Evolutionary conservation across 495 filamentous ascomycete genomes (phyloP).

Genomic region (Podospora conica): DNA sequence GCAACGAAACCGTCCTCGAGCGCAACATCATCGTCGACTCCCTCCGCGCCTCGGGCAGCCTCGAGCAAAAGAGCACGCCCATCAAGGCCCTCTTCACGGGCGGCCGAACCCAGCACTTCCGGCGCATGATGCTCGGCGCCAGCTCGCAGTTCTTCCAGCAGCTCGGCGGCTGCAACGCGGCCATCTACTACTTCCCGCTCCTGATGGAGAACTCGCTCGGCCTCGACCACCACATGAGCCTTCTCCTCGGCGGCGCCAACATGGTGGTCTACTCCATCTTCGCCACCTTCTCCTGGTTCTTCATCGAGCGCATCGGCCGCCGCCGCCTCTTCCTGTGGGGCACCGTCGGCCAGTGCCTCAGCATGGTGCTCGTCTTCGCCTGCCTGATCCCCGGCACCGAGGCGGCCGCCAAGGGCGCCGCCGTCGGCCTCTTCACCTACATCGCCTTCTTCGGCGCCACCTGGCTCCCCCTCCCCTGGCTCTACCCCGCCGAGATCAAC

Average conservation of each 20-base stretch:
- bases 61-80: constrained; percentile 47
- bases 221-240: constrained; percentile 50
- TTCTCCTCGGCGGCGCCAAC: constrained; percentile 73
- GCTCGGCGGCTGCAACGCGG: constrained; percentile 67
- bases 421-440: constrained; percentile 72
- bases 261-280: constrained; percentile 75
- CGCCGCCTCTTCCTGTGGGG: constrained; percentile 67
- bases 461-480: constrained; percentile 65
- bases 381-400: constrained; percentile 57
- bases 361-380: constrained; percentile 71
- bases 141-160: constrained; percentile 74
- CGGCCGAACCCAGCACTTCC: constrained; percentile 61
- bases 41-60: constrained; percentile 55
- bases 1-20: constrained; percentile 50
- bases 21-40: constrained; percentile 59
- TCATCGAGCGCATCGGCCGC: constrained; percentile 68
- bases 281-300: constrained; percentile 72
- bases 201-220: constrained; percentile 63
- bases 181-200: constrained; percentile 79
- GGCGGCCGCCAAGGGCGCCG: constrained; percentile 58
- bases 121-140: constrained; percentile 55
- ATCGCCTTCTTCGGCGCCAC: constrained; percentile 72
- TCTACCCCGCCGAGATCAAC: constrained; percentile 63
- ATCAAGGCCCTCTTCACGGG: constrained; percentile 52
- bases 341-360: constrained; percentile 59